These are phyloP conservation scores for Ambrosiella cleistominuta DNA, from an alignment of 2,329 filamentous ascomycete genomes.

Conservation along the genomic window DNA sequence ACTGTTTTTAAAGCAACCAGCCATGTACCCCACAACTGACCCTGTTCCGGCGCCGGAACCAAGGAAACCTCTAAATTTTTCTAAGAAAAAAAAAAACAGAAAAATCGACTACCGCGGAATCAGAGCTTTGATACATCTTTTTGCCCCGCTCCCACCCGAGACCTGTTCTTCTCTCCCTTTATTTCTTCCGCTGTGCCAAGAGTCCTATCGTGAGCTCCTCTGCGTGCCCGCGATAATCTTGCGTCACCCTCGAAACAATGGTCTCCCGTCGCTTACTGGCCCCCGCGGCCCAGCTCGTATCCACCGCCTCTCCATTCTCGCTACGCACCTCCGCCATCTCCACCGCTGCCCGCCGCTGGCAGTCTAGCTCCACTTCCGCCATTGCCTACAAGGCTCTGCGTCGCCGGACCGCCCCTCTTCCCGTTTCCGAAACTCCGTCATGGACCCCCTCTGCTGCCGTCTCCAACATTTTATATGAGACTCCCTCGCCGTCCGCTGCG, in stretches of 20 bases:
- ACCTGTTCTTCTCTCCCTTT: background rate
- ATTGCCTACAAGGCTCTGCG: constrained; percentile 95
- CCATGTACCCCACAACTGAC: background rate
- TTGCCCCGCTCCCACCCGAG: too few relatives aligned
- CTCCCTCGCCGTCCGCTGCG: constrained; percentile 61
- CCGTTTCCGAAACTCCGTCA: constrained; percentile 56
- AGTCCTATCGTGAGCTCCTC: background rate
- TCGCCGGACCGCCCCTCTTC: constrained; percentile 69
- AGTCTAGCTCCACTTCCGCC: constrained; percentile 67
- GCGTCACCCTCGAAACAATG: constrained; percentile 19
- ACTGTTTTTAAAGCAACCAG: background rate
- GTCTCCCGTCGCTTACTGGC: constrained; percentile 28
- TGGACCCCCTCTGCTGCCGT: constrained; percentile 91
- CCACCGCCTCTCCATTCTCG: constrained; percentile 17
- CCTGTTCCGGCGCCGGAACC: constrained; percentile 4
- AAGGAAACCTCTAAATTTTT: background rate
- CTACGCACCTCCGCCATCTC: constrained; percentile 8
- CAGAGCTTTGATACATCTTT: background rate
- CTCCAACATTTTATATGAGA: constrained; percentile 98
- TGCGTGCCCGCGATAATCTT: background rate
- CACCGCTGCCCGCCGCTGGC: constrained; percentile 16
- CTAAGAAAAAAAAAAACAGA: constrained; percentile 2
- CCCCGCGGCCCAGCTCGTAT: constrained; percentile 22
- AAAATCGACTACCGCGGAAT: constrained; percentile 9
- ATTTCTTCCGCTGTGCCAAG: background rate